These are phyloP conservation scores for Schizophyllum commune DNA, from an alignment of 1,284 basidiomycete species.

Conservation along the genomic window DNA sequence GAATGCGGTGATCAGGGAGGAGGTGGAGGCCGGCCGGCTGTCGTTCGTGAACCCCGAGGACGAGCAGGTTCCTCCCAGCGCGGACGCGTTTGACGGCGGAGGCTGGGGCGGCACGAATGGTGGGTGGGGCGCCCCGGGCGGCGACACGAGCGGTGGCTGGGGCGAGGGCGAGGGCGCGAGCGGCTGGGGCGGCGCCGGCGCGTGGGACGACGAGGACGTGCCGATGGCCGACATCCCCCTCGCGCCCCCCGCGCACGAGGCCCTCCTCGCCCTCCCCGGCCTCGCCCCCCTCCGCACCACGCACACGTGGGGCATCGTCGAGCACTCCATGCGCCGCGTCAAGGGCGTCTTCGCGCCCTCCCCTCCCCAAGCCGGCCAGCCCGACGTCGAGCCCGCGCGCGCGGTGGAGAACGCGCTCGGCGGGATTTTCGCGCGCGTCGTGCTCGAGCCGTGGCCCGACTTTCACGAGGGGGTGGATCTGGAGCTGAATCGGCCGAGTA, in stretches of 20 bases:
- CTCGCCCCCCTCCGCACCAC: constrained; percentile 29
- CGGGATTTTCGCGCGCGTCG: constrained; percentile 36
- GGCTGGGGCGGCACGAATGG: not conserved
- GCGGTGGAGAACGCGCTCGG: constrained; percentile 44
- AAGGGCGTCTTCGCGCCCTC: constrained; percentile 22
- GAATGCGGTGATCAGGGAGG: not conserved
- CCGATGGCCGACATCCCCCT: not conserved
- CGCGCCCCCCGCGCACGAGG: constrained; percentile 2
- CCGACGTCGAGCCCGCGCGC: not conserved
- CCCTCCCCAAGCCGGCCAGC: constrained; percentile 13
- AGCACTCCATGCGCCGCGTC: constrained; percentile 43
- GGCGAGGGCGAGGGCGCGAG: not conserved
- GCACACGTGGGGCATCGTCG: constrained; percentile 43
- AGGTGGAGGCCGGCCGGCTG: not conserved
- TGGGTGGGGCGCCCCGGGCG: not conserved
- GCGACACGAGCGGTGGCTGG: not conserved
- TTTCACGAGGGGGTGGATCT: constrained; percentile 30
- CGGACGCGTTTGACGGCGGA: not conserved
- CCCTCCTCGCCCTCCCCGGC: constrained; percentile 7
- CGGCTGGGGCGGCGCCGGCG: not conserved
- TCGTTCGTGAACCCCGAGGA: not conserved
- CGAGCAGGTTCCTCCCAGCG: not conserved
- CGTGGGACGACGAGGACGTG: constrained; percentile 1
- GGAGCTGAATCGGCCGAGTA: constrained; percentile 26
- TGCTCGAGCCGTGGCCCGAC: constrained; percentile 45